These are phyloP conservation scores for Penicillium crustosum DNA, from an alignment of 2,329 filamentous ascomycete genomes.

Conservation along the genomic window DNA sequence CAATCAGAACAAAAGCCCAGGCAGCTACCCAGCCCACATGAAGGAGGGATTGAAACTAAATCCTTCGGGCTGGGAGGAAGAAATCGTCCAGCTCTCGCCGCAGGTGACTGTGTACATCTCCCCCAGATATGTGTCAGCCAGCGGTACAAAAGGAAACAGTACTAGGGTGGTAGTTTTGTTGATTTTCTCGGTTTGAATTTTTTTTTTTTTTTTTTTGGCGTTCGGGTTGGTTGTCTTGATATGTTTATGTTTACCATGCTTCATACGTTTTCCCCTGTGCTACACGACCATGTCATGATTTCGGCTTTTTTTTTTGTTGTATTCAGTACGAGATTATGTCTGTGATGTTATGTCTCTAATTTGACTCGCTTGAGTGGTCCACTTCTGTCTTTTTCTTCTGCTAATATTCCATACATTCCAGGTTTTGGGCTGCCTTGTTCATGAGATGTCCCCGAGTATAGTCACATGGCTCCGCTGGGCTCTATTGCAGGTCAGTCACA, in stretches of 20 bases:
- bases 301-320: neutral
- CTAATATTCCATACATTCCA: neutral
- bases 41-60: neutral
- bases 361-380: neutral
- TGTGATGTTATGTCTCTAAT: slow-evolving; percentile 4
- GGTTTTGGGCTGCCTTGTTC: neutral
- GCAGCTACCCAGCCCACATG: neutral
- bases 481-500: neutral
- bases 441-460: neutral
- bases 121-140: neutral
- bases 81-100: neutral
- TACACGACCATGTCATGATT: neutral
- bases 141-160: neutral
- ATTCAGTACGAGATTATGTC: slow-evolving; percentile 2
- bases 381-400: neutral
- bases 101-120: neutral
- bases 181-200: neutral
- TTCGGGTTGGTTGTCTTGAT: slow-evolving; percentile 9
- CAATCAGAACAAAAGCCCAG: neutral
- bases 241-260: neutral
- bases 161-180: neutral
- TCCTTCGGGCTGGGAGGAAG: neutral
- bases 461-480: neutral
- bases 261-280: neutral
- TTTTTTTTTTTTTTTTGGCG: slow-evolving; percentile 1